Conservation (phyloP, 1,284 basidiomycete species). For the Mycosarcoma mackinlayi region DNA sequence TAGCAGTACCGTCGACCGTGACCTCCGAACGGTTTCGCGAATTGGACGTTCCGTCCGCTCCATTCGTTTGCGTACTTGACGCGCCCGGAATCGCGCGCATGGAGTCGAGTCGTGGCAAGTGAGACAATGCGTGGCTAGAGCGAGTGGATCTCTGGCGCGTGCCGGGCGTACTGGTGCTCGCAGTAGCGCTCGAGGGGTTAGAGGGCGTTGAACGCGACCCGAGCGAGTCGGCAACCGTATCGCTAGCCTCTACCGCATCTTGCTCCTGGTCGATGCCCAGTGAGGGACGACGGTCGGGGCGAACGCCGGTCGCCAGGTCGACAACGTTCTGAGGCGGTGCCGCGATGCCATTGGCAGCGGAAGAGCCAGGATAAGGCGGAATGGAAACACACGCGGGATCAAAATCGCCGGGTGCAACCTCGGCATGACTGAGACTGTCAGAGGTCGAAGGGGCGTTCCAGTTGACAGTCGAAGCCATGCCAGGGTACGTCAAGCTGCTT, state of each 20-base stretch:
- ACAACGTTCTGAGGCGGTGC: conserved; percentile 11
- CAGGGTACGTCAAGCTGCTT: conserved; percentile 19
- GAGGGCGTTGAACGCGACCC: neutral
- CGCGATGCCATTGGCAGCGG: conserved; percentile 8
- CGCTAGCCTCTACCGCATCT: conserved; percentile 28
- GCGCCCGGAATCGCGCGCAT: conserved; percentile 36
- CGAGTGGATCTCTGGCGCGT: conserved; percentile 23
- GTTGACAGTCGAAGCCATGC: conserved; percentile 38
- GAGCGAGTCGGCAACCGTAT: conserved; percentile 20
- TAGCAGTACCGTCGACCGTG: conserved; percentile 5
- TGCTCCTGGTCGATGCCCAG: conserved; percentile 57
- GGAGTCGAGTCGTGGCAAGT: conserved; percentile 58
- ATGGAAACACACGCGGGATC: conserved; percentile 14
- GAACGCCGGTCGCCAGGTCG: conserved; percentile 9
- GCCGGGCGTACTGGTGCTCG: conserved; percentile 12
- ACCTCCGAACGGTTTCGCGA: conserved; percentile 26
- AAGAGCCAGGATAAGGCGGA: conserved; percentile 26
- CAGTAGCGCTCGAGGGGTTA: neutral
- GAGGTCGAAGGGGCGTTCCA: conserved; percentile 17
- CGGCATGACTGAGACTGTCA: neutral
- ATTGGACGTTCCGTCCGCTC: conserved; percentile 1
- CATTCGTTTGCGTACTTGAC: conserved; percentile 3
- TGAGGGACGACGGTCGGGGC: conserved; percentile 30
- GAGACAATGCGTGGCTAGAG: conserved; percentile 47
- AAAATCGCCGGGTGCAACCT: conserved; percentile 25